phyloP scores from a whole-genome alignment of 2,329 filamentous ascomycete species.

The Diaporthe aspalathi region DNA sequence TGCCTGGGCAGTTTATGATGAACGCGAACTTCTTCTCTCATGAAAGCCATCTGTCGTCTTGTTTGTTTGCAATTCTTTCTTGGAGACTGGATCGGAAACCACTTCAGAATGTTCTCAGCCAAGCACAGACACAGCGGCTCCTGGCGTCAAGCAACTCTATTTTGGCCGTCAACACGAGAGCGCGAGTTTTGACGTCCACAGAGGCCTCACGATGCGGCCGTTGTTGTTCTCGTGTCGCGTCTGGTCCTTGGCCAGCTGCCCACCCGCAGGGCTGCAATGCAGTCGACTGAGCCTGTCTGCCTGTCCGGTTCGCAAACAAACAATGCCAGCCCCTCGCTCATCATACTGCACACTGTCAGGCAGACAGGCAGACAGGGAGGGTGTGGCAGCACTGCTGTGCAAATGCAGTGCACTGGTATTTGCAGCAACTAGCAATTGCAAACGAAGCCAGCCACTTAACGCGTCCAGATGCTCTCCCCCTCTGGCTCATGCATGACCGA shows the following conservation, averaged over 20 bases:
- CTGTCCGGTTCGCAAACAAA: no score
- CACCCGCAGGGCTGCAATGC: slow-evolving; percentile 2
- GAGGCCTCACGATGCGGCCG: slow-evolving; percentile 18
- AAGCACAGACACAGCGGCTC: slow-evolving; percentile 21
- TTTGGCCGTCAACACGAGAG: slow-evolving; percentile 4
- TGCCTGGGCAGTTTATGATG: neutral
- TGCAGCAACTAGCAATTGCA: slow-evolving; percentile 16
- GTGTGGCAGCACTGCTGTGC: slow-evolving; percentile 16
- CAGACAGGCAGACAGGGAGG: no score
- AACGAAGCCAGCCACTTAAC: slow-evolving; percentile 26
- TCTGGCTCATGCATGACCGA: neutral
- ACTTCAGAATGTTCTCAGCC: slow-evolving; percentile 19
- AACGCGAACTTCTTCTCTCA: slow-evolving; percentile 7
- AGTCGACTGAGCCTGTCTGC: no score
- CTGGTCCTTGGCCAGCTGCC: slow-evolving; percentile 22
- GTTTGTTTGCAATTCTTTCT: slow-evolving; percentile 10
- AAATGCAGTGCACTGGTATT: no score
- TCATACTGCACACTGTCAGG: no score
- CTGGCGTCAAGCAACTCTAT: neutral
- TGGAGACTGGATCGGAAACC: slow-evolving; percentile 6
- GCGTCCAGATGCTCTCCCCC: slow-evolving; percentile 29
- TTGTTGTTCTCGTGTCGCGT: slow-evolving; percentile 37
- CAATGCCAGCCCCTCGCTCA: no score
- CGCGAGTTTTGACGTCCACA: slow-evolving; percentile 13
- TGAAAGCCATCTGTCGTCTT: slow-evolving; percentile 2